Conservation (phyloP, 768 basidiomycete species). For the Leccinum arenicola region DNA sequence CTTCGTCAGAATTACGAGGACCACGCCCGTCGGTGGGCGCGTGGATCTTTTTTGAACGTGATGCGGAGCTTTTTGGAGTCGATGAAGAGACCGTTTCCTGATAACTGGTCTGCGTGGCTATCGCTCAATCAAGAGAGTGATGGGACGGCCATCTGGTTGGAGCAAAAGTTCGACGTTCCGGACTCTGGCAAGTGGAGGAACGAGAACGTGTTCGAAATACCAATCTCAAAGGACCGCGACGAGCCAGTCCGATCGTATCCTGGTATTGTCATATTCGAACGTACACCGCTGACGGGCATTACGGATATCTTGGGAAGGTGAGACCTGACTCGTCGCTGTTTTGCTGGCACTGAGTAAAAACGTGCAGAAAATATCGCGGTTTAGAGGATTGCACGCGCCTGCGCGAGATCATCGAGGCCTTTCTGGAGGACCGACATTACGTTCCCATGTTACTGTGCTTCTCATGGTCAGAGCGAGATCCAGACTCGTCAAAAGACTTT, state of each 20-base stretch:
- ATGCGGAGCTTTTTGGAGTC: slow-evolving; percentile 37
- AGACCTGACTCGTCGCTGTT: slow-evolving; percentile 9
- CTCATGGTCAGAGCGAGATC: slow-evolving; percentile 52
- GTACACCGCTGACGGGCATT: slow-evolving; percentile 61
- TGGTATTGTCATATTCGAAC: slow-evolving; percentile 74
- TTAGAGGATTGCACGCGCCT: slow-evolving; percentile 73
- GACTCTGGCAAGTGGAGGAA: slow-evolving; percentile 59
- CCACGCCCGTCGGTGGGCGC: slow-evolving; percentile 70
- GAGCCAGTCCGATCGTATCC: slow-evolving; percentile 40
- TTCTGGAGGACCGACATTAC: slow-evolving; percentile 57
- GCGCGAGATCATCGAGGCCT: slow-evolving; percentile 54
- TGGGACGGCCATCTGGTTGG: slow-evolving; percentile 77
- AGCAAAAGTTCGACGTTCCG: slow-evolving; percentile 72
- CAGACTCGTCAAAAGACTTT: slow-evolving; percentile 47
- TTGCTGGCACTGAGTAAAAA: neutral
- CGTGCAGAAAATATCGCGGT: slow-evolving; percentile 60
- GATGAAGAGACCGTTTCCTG: slow-evolving; percentile 29
- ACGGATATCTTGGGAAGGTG: slow-evolving; percentile 68
- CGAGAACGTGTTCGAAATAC: slow-evolving; percentile 61
- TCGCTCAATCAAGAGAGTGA: slow-evolving; percentile 71
- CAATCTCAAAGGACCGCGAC: slow-evolving; percentile 23
- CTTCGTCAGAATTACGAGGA: slow-evolving; percentile 63
- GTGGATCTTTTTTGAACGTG: slow-evolving; percentile 58
- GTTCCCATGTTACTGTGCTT: slow-evolving; percentile 60
- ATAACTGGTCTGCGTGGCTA: slow-evolving; percentile 67